Evolutionary conservation across 2,329 filamentous ascomycete species (phyloP), one percentile per base, ranked within the genome.

Genomic region (Kalaharituber pfeilii): DNA sequence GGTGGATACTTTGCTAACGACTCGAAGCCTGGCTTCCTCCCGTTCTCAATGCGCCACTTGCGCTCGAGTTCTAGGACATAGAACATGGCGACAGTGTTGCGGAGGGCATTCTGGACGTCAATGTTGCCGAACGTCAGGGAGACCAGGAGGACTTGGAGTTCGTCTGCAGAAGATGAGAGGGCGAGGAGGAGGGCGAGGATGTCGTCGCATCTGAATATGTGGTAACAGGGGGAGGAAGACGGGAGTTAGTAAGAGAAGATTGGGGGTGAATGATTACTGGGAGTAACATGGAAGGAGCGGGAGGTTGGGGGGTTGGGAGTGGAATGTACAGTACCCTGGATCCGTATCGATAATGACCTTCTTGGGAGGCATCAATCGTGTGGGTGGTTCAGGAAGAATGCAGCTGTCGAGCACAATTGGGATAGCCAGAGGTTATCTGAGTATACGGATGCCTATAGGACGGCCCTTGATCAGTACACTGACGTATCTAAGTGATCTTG

Each of bases 271-370:
- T 42, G 18, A 18, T 15, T 26, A 20, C 42, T 47, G 42, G 42
- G 11, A 13, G 24, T 6, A 20, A 47, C 24, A 47, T 20, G 15
- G 9, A 9, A 22, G 9, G 20, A 22, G 20, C 20, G 42, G 2
- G 22, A 47, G 5, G 11, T 3, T 47, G 42, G 42, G 24, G 13
- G 25, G 24, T 22, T 25, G 5, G 2, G 42, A 28, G 3, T 26
- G 26, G 20, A 25, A 55, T 11, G 57, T 55, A 13, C 15, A 22
- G 4, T 29, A 63, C 59, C 88, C 71, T 62, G 89, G 89, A 67
- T 96, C 91, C 2, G 89, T 96, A 66, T 98, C 91, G 64, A 98
- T 91, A 64, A 98, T 95, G 62, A 98, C 81, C 64, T 77, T 79
- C 63, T 78, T 79, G 26, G 80, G 76, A 39, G 33, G 33, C 33